phyloP scores from a whole-genome alignment of 805 yeast genomes.

The Candida quercuum region DNA sequence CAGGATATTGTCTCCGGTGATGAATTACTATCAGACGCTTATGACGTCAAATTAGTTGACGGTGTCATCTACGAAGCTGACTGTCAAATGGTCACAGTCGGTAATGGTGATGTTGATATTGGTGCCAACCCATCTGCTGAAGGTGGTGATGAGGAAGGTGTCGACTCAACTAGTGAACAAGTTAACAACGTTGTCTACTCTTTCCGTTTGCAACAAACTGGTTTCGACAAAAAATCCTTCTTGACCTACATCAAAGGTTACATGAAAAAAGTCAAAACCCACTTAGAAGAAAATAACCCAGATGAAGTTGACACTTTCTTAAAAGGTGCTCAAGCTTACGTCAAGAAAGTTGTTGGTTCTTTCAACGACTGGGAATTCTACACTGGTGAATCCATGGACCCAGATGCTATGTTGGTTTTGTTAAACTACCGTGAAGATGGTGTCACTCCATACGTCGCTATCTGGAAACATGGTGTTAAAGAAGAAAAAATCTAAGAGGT shows the following conservation, averaged over 20 bases:
- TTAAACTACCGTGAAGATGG: constrained; percentile 99
- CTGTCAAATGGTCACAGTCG: constrained; percentile 87
- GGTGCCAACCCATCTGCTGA: constrained; percentile 99
- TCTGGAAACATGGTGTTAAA: constrained; percentile 98
- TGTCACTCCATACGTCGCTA: constrained; percentile 91
- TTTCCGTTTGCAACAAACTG: constrained; percentile 94
- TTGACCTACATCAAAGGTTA: constrained; percentile 95
- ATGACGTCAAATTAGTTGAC: constrained; percentile 82
- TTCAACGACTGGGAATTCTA: constrained; percentile 99
- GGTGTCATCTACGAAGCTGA: constrained; percentile 94
- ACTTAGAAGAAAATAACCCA: constrained; percentile 85
- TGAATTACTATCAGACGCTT: constrained; percentile 96
- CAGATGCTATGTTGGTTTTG: constrained; percentile 96
- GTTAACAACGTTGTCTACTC: constrained; percentile 99
- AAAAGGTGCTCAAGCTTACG: constrained; percentile 96
- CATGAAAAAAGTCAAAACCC: constrained; percentile 94
- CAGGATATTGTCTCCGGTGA: constrained; percentile 89
- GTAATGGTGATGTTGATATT: constrained; percentile 91
- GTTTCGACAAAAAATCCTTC: constrained; percentile 97
- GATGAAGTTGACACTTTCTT: constrained; percentile 84
- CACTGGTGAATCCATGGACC: constrained; percentile 99
- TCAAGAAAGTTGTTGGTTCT: constrained; percentile 90
- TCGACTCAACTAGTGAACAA: constrained; percentile 81
- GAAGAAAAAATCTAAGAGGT: constrained; percentile 80
- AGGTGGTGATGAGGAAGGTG: constrained; percentile 71